Percentiles rank a stretch among this genome's conserved stretches.
Evolutionary conservation across 106 monocot genomes (phyloP).

Genomic region (Apostasia ramifera): DNA sequence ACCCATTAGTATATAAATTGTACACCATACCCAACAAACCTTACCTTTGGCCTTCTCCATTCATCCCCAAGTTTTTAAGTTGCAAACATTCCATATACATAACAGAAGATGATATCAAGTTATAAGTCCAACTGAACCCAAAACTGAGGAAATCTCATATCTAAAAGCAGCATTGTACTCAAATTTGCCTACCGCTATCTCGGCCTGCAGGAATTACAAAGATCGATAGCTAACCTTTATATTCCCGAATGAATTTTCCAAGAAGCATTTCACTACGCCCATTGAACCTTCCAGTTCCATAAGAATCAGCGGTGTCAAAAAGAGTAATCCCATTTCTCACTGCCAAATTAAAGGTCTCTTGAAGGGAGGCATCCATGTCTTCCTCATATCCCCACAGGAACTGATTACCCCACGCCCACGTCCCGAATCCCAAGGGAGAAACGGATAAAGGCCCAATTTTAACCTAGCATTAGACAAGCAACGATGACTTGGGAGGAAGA

Average conservation of each 20-base stretch:
- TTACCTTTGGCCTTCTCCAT: too few relatives aligned
- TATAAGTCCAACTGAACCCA: too few relatives aligned
- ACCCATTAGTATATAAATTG: too few relatives aligned
- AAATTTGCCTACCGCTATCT: too few relatives aligned
- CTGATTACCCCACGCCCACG: conserved; percentile 98
- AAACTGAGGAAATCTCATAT: too few relatives aligned
- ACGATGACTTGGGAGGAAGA: neutral
- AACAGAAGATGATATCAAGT: too few relatives aligned
- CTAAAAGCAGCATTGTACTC: too few relatives aligned
- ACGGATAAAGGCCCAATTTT: conserved; percentile 64
- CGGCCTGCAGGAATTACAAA: too few relatives aligned
- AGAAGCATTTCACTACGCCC: conserved; percentile 93
- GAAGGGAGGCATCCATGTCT: conserved; percentile 72
- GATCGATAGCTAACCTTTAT: conserved; percentile 30
- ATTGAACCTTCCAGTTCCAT: conserved; percentile 87
- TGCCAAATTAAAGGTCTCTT: conserved; percentile 72
- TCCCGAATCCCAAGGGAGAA: conserved; percentile 98
- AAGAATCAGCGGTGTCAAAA: conserved; percentile 98
- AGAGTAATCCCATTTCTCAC: conserved; percentile 78
- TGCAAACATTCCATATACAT: too few relatives aligned
- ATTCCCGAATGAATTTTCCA: conserved; percentile 91
- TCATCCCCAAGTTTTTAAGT: too few relatives aligned
- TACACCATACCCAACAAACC: too few relatives aligned
- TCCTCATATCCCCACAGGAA: conserved; percentile 90
- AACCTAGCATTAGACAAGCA: conserved; percentile 32